Evolutionary conservation across 441 rosid genomes (phyloP).

Genomic region (Bruguiera hainesii): DNA sequence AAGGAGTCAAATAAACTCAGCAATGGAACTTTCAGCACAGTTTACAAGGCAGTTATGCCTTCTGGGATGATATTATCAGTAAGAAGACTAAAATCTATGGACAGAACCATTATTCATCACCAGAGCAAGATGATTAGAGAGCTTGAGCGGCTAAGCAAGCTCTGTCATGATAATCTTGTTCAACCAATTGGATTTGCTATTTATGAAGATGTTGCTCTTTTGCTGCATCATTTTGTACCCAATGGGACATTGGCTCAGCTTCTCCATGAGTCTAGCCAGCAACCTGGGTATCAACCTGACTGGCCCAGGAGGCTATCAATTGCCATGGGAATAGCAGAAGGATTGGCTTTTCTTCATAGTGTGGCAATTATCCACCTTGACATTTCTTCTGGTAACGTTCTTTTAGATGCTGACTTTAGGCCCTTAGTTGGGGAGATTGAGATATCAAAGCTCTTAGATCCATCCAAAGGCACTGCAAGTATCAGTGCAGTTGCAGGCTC

Average conservation of each 20-base stretch:
- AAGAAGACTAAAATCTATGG: constrained; percentile 81
- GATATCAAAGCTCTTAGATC: constrained; percentile 92
- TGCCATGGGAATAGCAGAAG: constrained; percentile 91
- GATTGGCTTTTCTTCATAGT: constrained; percentile 86
- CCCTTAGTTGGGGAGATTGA: constrained; percentile 89
- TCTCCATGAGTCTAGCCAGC: constrained; percentile 67
- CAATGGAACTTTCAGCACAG: constrained; percentile 78
- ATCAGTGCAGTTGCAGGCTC: constrained; percentile 99
- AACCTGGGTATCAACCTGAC: constrained; percentile 70
- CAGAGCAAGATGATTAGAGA: constrained; percentile 94
- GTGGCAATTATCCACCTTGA: constrained; percentile 95
- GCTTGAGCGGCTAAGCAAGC: constrained; percentile 89
- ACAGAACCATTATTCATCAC: constrained; percentile 74
- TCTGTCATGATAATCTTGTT: constrained; percentile 76
- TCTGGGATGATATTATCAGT: constrained; percentile 77
- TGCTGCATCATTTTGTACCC: constrained; percentile 75
- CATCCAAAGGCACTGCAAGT: constrained; percentile 92
- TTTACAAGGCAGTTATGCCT: constrained; percentile 90
- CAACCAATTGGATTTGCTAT: constrained; percentile 82
- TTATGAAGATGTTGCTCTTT: constrained; percentile 86
- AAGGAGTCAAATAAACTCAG: constrained; percentile 78
- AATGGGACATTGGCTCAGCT: constrained; percentile 81
- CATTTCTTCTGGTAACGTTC: constrained; percentile 75
- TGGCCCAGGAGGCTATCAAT: constrained; percentile 84
- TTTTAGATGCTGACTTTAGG: constrained; percentile 68